Base-by-base conservation (phyloP, 345 rosid species). In the Gossypium herbaceum region DNA sequence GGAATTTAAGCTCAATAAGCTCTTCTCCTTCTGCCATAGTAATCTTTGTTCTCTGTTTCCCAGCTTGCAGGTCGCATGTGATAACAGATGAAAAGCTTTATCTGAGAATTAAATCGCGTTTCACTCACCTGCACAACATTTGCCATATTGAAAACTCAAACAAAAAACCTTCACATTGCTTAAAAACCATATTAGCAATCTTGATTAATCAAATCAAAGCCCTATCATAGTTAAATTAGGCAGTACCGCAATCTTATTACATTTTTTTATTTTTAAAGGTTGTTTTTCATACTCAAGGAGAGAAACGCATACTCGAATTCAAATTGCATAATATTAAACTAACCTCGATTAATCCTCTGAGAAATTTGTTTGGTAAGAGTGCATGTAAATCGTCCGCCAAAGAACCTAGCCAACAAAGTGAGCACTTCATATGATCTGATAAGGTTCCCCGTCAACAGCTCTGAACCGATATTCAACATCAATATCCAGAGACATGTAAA, bases 1-100 rank as follows among this genome's bases (percentile, higher is more conserved):
- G 79, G 63, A 81, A 81, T 72, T 84, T 81, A 60, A 84, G 79
- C 81, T 81, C 82, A 51, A 81, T 65, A 44, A 13, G 12, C 66
- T 79, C 75, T 65, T 60, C 74, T 57, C 76, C 79, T 76, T 79
- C 81, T 34, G 82, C 79, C 82, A 78, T 80, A 8, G 58, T 58
- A 24, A 43, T 59, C 34, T 65, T 65, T 39, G 22, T 57, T 74
- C 76, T 75, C 72, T 70, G 58, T 75, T 70, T 58, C 75, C 71
- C 72, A 76, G 76, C 69, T 74, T 56, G 64, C 50, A 48, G 17
- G 75, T 74, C 72, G 70, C 70, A 79, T 19, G 44, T 52, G 55
- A 43, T 45, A 48, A 65, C 72, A 44, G 65, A 74, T 50, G 15
- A 66, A 75, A 24, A 55, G 62, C 71, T 62, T 39, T 57, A 64